phyloP scores from a whole-genome alignment of 2,329 filamentous ascomycete genomes.

The Venturia effusa region DNA sequence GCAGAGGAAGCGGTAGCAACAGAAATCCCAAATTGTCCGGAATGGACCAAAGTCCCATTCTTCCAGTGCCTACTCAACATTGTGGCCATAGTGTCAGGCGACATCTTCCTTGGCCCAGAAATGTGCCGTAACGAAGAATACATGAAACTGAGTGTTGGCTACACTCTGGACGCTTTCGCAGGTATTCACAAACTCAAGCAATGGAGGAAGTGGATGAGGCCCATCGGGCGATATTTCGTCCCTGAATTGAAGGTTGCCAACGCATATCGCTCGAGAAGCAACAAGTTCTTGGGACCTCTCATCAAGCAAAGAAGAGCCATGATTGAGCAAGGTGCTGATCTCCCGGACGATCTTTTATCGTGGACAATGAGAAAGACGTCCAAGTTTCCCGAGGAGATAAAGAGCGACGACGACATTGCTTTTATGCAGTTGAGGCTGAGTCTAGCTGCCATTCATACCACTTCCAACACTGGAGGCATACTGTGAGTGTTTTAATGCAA shows the following conservation, averaged over 20 bases:
- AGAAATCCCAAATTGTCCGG: not conserved
- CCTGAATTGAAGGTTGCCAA: constrained; percentile 15
- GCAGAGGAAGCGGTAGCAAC: not conserved
- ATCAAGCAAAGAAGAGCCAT: not conserved
- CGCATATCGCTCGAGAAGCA: constrained; percentile 19
- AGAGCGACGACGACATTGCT: not conserved
- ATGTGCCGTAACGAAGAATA: constrained; percentile 9
- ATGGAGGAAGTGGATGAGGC: not conserved
- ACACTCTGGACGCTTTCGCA: not conserved
- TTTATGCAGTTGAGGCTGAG: not conserved
- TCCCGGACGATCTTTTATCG: not conserved
- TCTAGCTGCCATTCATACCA: not conserved
- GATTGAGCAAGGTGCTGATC: not conserved
- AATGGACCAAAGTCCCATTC: constrained; percentile 10
- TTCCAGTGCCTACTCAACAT: not conserved
- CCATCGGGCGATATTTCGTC: not conserved
- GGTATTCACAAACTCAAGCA: not conserved
- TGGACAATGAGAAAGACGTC: not conserved
- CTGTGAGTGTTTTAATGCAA: not conserved
- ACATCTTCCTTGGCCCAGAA: constrained; percentile 3
- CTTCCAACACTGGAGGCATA: not conserved
- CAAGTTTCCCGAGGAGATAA: not conserved
- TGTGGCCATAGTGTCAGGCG: not conserved
- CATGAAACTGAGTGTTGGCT: not conserved
- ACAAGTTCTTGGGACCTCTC: not conserved